These are phyloP conservation scores for Trametes sp. DNA, from an alignment of 1,284 basidiomycete genomes.

Conservation along the genomic window DNA sequence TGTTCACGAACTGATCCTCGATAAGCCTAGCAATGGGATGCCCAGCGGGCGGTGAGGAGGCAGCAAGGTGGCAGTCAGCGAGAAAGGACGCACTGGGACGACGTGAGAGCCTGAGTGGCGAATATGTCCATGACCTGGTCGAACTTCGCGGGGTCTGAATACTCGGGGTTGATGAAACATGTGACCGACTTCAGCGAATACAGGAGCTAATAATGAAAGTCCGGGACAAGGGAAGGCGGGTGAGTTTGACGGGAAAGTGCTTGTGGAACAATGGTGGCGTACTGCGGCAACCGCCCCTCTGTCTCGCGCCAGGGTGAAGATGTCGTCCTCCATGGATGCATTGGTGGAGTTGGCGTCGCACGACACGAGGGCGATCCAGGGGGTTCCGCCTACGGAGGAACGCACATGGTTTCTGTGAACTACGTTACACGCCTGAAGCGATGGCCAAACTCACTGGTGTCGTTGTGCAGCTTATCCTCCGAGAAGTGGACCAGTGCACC, in stretches of 20 bases:
- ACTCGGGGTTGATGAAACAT: constrained; percentile 79
- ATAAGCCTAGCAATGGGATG: constrained; percentile 59
- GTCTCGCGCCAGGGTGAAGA: constrained; percentile 82
- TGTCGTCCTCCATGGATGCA: constrained; percentile 64
- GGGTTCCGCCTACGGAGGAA: constrained; percentile 63
- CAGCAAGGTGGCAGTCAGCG: not conserved
- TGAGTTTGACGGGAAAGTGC: not conserved
- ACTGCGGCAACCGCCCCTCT: constrained; percentile 83
- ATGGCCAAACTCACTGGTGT: constrained; percentile 42
- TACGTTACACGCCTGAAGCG: not conserved
- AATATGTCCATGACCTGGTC: constrained; percentile 85
- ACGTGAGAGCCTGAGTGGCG: constrained; percentile 59
- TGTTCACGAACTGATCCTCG: constrained; percentile 68
- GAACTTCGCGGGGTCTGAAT: constrained; percentile 68
- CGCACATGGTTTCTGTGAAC: not conserved
- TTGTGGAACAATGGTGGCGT: constrained; percentile 38
- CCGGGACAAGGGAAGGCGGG: not conserved
- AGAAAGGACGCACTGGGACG: constrained; percentile 46
- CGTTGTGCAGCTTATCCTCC: constrained; percentile 52
- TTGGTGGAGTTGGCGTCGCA: constrained; percentile 82
- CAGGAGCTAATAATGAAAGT: constrained; percentile 61
- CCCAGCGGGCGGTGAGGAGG: constrained; percentile 4
- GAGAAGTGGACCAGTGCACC: constrained; percentile 85
- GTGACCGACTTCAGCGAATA: constrained; percentile 76
- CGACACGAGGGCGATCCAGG: constrained; percentile 88